These are phyloP conservation scores for Fusarium algeriense DNA, from an alignment of 2,329 filamentous ascomycete genomes.

Conservation along the genomic window DNA sequence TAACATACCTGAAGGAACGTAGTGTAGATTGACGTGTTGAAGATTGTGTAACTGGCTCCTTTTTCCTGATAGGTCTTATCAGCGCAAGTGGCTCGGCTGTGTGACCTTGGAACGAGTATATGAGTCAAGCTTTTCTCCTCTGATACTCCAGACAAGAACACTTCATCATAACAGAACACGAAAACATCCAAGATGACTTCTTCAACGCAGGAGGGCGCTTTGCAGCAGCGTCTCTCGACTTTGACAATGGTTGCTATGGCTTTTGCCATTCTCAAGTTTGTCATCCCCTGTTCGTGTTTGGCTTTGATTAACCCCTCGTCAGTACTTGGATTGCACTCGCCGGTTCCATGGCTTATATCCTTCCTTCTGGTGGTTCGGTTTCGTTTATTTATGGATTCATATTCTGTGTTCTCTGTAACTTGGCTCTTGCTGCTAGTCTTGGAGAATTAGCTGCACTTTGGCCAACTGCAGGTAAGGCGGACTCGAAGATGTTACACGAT, in stretches of 20 bases:
- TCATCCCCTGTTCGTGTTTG: neutral
- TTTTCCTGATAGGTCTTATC: neutral
- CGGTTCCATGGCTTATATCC: conserved; percentile 57
- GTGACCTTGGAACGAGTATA: conserved; percentile 13
- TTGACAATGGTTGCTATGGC: conserved; percentile 58
- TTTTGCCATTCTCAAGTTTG: conserved; percentile 58
- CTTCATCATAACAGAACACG: neutral
- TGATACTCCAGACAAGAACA: neutral
- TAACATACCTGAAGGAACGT: neutral
- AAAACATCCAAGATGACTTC: neutral
- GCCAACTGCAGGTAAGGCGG: conserved; percentile 55
- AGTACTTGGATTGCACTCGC: conserved; percentile 53
- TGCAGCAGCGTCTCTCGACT: conserved; percentile 48
- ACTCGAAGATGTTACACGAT: no score
- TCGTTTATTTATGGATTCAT: conserved; percentile 60
- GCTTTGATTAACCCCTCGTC: neutral
- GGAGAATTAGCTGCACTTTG: conserved; percentile 59
- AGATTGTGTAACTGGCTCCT: neutral
- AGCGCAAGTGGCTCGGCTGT: neutral
- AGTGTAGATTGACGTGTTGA: neutral
- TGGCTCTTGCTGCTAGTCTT: conserved; percentile 57
- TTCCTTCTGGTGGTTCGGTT: conserved; percentile 57
- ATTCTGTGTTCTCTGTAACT: conserved; percentile 59
- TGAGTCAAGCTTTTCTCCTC: conserved; percentile 4
- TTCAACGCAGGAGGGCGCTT: neutral